A percentile compares a stretch with the other conserved stretches of the same genome.
Evolutionary conservation across 2,329 filamentous ascomycete species (phyloP).

Genomic region (Leptographium flavum): DNA sequence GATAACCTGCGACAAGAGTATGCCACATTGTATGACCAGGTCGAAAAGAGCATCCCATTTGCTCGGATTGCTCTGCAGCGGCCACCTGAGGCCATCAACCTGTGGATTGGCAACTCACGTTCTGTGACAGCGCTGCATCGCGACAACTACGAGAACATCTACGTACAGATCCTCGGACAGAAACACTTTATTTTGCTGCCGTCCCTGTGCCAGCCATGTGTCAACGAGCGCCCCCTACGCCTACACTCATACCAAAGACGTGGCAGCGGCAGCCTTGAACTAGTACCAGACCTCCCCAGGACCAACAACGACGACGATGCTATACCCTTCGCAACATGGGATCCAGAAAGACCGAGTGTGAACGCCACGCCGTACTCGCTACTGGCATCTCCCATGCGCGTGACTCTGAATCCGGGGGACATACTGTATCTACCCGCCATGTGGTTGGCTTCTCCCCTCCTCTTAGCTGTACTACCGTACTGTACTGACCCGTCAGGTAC

Average conservation of each 20-base stretch:
- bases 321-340: constrained; percentile 61
- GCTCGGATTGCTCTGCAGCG: constrained; percentile 55
- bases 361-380: constrained; percentile 43
- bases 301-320: constrained; percentile 14
- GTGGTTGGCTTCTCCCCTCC: constrained; percentile 36
- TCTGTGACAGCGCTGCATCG: constrained; percentile 63
- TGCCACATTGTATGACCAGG: constrained; percentile 42
- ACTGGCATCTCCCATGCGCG: constrained; percentile 45
- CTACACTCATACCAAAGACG: constrained; percentile 44
- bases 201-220: constrained; percentile 53
- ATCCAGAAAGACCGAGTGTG: constrained; percentile 44
- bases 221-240: constrained; percentile 45
- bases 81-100: constrained; percentile 60
- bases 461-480: background rate
- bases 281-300: constrained; percentile 13
- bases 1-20: constrained; percentile 71
- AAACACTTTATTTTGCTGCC: constrained; percentile 67
- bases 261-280: constrained; percentile 13
- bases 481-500: constrained; percentile 32
- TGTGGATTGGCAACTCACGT: constrained; percentile 65
- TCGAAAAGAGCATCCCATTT: constrained; percentile 53
- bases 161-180: constrained; percentile 57
- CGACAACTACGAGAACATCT: constrained; percentile 78
- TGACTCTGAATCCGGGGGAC: constrained; percentile 58
- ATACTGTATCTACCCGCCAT: constrained; percentile 72